Evolutionary conservation across 768 basidiomycete species (phyloP).

Genomic region (Fistulinella prunicolor): DNA sequence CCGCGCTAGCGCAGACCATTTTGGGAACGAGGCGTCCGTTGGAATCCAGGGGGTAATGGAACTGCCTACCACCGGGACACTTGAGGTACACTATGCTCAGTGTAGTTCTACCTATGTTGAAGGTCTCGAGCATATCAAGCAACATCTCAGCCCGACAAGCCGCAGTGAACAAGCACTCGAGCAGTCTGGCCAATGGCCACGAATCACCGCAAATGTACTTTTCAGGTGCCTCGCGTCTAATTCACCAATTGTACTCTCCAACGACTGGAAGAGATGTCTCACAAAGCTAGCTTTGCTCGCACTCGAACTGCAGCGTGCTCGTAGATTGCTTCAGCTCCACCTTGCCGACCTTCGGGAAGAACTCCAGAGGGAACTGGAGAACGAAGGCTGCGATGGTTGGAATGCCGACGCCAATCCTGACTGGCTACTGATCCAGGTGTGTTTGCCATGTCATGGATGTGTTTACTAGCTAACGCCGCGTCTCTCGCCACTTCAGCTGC

Average conservation of each 20-base stretch:
- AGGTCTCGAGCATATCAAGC: not conserved
- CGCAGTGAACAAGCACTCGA: constrained; percentile 13
- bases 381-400: constrained; percentile 13
- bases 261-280: constrained; percentile 29
- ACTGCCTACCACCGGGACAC: not conserved
- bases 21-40: constrained; percentile 4
- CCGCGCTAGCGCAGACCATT: constrained; percentile 11
- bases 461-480: no score
- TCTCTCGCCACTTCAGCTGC: constrained; percentile 33
- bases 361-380: not conserved
- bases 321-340: constrained; percentile 26
- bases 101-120: constrained; percentile 2
- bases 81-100: constrained; percentile 2
- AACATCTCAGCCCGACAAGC: constrained; percentile 13
- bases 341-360: not conserved
- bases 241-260: constrained; percentile 6
- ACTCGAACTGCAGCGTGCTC: constrained; percentile 34
- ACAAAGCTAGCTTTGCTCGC: constrained; percentile 25
- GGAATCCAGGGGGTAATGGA: not conserved
- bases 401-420: not conserved
- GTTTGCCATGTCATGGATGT: not conserved
- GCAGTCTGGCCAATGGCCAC: not conserved
- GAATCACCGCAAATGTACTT: constrained; percentile 17
- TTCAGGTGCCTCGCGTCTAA: constrained; percentile 26
- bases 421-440: constrained; percentile 33